Evolutionary conservation across 306 rosid species (phyloP).

Genomic region (Abrus pulchellus): DNA sequence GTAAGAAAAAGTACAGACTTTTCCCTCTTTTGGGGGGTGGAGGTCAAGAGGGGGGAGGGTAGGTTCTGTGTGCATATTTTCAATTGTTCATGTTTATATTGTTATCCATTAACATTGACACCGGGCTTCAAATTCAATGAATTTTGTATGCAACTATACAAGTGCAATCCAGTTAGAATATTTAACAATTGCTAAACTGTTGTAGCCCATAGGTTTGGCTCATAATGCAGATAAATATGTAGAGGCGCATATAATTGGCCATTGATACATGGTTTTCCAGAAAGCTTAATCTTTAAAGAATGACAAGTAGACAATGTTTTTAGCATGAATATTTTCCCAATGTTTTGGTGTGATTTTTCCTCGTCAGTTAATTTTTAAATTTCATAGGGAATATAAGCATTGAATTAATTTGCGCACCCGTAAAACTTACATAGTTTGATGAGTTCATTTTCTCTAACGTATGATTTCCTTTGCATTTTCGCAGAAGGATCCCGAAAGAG

Average conservation of each 20-base stretch:
- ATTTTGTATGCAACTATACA: background rate
- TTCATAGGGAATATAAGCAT: conserved; percentile 11
- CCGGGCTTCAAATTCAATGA: conserved; percentile 32
- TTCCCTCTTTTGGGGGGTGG: background rate
- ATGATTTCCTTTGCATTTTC: conserved; percentile 30
- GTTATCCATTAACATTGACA: conserved; percentile 25
- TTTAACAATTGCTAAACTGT: conserved; percentile 4
- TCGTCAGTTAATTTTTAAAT: conserved; percentile 28
- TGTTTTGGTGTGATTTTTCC: background rate
- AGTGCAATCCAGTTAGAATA: conserved; percentile 31
- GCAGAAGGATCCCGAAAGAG: conserved; percentile 76
- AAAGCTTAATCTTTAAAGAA: conserved; percentile 7
- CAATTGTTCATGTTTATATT: background rate
- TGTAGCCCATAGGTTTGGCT: background rate
- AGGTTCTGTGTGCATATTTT: background rate
- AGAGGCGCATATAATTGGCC: conserved; percentile 20
- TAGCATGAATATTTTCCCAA: background rate
- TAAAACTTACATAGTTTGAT: conserved; percentile 7
- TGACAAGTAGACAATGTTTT: background rate
- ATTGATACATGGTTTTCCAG: conserved; percentile 1
- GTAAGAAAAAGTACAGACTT: background rate
- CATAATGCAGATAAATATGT: conserved; percentile 24
- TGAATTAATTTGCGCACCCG: conserved; percentile 8
- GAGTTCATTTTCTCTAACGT: conserved; percentile 29
- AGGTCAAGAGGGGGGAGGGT: background rate